phyloP scores from a whole-genome alignment of 257 asterid genomes.

The Nyctanthes arbortristis region DNA sequence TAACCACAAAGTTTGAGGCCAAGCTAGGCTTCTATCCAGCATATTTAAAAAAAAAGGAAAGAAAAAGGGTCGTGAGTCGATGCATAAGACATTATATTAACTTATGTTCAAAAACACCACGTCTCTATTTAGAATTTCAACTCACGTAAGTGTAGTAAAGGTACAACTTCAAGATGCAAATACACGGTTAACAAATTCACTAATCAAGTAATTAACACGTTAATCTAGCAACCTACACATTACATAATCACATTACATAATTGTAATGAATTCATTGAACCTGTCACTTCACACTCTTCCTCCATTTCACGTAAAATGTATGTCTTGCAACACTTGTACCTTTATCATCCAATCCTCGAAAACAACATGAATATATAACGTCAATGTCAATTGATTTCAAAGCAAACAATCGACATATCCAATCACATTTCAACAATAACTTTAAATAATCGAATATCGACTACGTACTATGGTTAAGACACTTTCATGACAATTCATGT shows the following conservation, averaged over 20 bases:
- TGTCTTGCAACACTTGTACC: not conserved
- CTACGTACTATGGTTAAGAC: slow-evolving; percentile 5
- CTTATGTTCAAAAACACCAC: too few species aligned
- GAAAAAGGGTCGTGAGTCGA: not conserved
- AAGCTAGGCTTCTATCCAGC: too few species aligned
- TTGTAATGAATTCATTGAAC: too few species aligned
- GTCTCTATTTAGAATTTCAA: too few species aligned
- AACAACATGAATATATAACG: not conserved
- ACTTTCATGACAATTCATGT: slow-evolving; percentile 18
- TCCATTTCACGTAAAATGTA: not conserved
- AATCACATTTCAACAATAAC: not conserved
- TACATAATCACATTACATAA: too few species aligned
- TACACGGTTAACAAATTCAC: too few species aligned
- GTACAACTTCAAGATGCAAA: not conserved
- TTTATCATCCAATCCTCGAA: not conserved
- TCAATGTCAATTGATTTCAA: not conserved
- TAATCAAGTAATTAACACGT: not conserved
- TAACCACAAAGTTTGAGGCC: not conserved
- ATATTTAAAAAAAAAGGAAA: too few species aligned
- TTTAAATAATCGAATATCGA: not conserved
- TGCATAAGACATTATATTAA: too few species aligned
- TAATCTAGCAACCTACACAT: not conserved
- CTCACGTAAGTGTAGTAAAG: not conserved
- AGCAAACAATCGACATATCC: not conserved
- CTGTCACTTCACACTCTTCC: too few species aligned